Evolutionary conservation across 495 filamentous ascomycete species (phyloP), one percentile per base, ranked within the genome.

Genomic region (Penicillium silybi): DNA sequence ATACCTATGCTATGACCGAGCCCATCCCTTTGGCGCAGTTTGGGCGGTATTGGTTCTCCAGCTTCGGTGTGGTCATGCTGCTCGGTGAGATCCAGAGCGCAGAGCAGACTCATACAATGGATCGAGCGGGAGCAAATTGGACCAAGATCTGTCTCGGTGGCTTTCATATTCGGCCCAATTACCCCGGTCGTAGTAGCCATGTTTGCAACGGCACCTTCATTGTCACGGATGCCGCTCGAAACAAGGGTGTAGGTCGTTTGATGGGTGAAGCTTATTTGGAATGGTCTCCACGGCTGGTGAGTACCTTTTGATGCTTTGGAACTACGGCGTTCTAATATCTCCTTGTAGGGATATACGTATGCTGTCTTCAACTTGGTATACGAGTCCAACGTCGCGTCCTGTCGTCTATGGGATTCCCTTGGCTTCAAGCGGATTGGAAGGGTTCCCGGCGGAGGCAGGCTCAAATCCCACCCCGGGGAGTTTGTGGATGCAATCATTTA

Each of bases 351-450:
- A 17, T 98, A 96, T 66, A 89, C 86, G 29, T 97, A 97, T 74
- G 90, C 88, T 10, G 90, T 98, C 32, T 98, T 98, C 79, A 97
- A 98, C 67, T 81, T 98, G 29, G 92, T 98, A 15, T 98, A 96
- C 70, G 93, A 97, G 76, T 97, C 88, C 53, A 97, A 98, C 67
- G 85, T 95, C 32, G 93, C 90, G 2, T 96, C 92, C 16, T 91
- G 88, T 63, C 88, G 89, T 41, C 91, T 98, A 52, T 98, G 93
- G 93, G 93, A 98, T 69, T 89, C 86, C 1, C 79, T 98, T n/a
- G 93, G 93, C 25, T 98, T 98, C 73, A 96, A 98, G 73, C 85
- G 93, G 35, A 95, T 98, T 65, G 95, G 93, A 3, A 84, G 86
- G 39, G 86, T 98, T 53, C 92, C 91, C 60, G 89, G 87, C 32